phyloP scores from a whole-genome alignment of 2,329 filamentous ascomycete species.

The Botrytis byssoidea region DNA sequence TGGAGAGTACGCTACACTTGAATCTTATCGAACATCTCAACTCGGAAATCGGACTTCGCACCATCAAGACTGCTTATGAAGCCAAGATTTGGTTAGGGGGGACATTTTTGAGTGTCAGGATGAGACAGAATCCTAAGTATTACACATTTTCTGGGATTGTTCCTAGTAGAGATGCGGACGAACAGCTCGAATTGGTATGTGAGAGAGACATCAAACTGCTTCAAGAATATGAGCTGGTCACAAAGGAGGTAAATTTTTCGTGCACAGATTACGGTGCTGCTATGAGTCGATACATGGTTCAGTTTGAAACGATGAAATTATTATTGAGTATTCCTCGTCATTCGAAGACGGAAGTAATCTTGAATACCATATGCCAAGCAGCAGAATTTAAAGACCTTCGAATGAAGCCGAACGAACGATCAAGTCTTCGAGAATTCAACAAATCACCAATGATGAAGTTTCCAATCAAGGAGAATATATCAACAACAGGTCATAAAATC shows the following conservation, averaged over 20 bases:
- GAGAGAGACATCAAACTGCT: conserved; percentile 66
- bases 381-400: conserved; percentile 71
- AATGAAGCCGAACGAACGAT: conserved; percentile 67
- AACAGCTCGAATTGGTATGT: conserved; percentile 68
- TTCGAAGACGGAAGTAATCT: conserved; percentile 65
- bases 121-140: conserved; percentile 67
- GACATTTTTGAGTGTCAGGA: conserved; percentile 75
- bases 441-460: conserved; percentile 66
- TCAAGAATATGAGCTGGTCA: conserved; percentile 58
- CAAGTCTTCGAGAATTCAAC: conserved; percentile 70
- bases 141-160: conserved; percentile 63
- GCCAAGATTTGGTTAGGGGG: conserved; percentile 73
- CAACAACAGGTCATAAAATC: conserved; percentile 68
- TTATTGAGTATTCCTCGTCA: conserved; percentile 62
- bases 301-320: conserved; percentile 74
- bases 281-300: conserved; percentile 81
- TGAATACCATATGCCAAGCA: conserved; percentile 64
- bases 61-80: conserved; percentile 60
- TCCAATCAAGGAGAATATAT: conserved; percentile 66
- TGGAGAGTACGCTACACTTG: conserved; percentile 77
- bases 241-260: conserved; percentile 46
- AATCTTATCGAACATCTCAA: conserved; percentile 83
- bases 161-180: conserved; percentile 53
- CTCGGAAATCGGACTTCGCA: conserved; percentile 76
- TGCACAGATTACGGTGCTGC: conserved; percentile 73